Base-by-base conservation (phyloP, 345 rosid species). In the Populus nigra region DNA sequence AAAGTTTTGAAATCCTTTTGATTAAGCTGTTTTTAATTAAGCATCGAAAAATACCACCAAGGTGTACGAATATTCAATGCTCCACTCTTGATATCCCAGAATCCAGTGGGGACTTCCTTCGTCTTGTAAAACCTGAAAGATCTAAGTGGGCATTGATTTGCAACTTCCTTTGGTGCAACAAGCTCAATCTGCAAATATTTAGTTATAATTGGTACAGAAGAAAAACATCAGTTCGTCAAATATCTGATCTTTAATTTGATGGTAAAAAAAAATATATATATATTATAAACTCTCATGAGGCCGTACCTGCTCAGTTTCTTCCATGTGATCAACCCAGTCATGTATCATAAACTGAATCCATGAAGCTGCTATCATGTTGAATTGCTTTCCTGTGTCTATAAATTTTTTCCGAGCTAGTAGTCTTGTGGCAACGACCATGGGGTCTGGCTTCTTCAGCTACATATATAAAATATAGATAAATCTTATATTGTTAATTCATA, bases 291-390 rank as follows among this genome's bases (percentile, higher is more conserved):
- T 2, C 50, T 13, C 18, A 47, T 47, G 18, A 68, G 12, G 49
- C 3, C 31, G 31, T 2, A 87, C 93, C 88, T 87, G 89, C 25
- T 85, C 27, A 65, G 89, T 88, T 5, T 87, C 90, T 79, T 90
- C 94, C 80, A 87, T 15, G 59, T 90, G 94, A 73, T 88, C 94
- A 71, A 88, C 47, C 94, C 94, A 90, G 47, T 90, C 94, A 76
- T 90, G 94, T 27, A 90, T 85, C 94, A 88, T 90, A 77, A 90
- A 90, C 68, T 88, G 92, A 74, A 88, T 87, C 94, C 90, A 88
- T 41, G 89, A 84, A 71, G 88, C 82, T 49, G 92, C 94, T 43
- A 90, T 89, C 82, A 90, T 83, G 72, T 90, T 90, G 83, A 88
- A 87, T 45, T 88, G 94, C 73, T 90, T 88, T 57, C 82, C 94